These are phyloP conservation scores for Geosmithia morbida DNA, from an alignment of 2,329 filamentous ascomycete genomes.

Conservation along the genomic window DNA sequence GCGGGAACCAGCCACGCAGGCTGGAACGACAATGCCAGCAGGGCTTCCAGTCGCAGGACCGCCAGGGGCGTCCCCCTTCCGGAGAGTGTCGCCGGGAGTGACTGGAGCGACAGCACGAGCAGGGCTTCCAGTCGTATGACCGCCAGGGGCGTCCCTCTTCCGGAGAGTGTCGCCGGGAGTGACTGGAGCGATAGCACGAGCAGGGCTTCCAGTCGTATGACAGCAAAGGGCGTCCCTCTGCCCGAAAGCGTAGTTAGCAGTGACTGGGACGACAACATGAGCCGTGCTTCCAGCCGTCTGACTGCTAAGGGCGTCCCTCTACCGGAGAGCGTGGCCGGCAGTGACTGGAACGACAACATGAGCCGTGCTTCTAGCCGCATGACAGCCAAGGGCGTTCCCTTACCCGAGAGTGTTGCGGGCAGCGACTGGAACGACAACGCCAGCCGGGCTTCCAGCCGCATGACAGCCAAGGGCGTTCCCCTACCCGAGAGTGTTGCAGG, in stretches of 20 bases:
- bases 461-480: slow-evolving; percentile 17
- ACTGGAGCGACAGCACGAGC: not conserved
- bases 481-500: slow-evolving; percentile 25
- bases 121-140: not conserved
- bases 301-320: not conserved
- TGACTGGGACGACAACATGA: not conserved
- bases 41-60: not conserved
- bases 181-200: not conserved
- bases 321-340: no score
- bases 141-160: slow-evolving; percentile 1
- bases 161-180: slow-evolving; percentile 10
- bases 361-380: not conserved
- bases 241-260: slow-evolving; percentile 10
- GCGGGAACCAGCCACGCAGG: not conserved
- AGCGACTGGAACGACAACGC: not conserved
- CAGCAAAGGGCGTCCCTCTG: not conserved
- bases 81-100: not conserved
- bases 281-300: not conserved
- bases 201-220: not conserved
- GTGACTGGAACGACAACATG: not conserved
- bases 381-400: slow-evolving; percentile 1
- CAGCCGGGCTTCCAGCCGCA: not conserved
- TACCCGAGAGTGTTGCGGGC: slow-evolving; percentile 10
- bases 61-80: not conserved
- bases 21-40: not conserved